Base-by-base conservation (phyloP, 2,329 filamentous ascomycete genomes). In the Cucurbitaria berberidis region DNA sequence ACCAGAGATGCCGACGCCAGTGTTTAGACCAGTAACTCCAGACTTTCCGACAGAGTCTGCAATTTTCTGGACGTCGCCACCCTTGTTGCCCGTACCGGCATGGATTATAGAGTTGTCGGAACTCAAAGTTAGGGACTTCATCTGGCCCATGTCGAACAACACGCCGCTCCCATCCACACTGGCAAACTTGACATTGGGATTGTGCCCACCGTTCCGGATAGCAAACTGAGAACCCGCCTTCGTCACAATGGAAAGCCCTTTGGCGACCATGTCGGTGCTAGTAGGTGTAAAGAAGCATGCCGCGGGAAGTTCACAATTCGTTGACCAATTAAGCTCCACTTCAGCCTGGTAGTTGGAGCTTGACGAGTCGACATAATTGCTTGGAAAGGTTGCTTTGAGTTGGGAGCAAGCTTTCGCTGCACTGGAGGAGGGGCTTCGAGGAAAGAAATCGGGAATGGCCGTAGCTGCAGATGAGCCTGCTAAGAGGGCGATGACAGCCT, bases 1-100 rank as follows among this genome's bases (percentile, higher is more conserved):
- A n/a, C 72, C 72, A 8, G 67, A 67, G 40, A 73, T 63, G 8
- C 71, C 71, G 15, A 74, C 63, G 24, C 19, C 44, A 46, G 44
- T 46, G 13, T 46, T 46, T 3, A 46, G 21, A 9, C 44, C 44
- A 4, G 44, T 46, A 4, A 46, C 44, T 8, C 44, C 44, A 13
- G 44, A 46, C 15, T 32, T 30, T 19, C 44, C 44, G 18, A 46
- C 44, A 13, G 44, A 46, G 32, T 46, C 44, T 15, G 44, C 44
- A 4, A 46, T 36, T 32, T 38, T 38, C 21, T 46, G 44, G 21
- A 46, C 16, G 19, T 46, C 44, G 19, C 44, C 44, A 9, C 44
- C 44, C 16, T 46, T 46, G n/a, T 46, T 46, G 5, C 44, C 44
- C 3, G 44, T 46, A 8, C 44, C 44, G 6, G 32, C 21, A 18